Percentiles rank a stretch among this genome's conserved stretches.
These are phyloP conservation scores for Solanum chiquidenum DNA, from an alignment of 257 asterid species.

Conservation along the genomic window DNA sequence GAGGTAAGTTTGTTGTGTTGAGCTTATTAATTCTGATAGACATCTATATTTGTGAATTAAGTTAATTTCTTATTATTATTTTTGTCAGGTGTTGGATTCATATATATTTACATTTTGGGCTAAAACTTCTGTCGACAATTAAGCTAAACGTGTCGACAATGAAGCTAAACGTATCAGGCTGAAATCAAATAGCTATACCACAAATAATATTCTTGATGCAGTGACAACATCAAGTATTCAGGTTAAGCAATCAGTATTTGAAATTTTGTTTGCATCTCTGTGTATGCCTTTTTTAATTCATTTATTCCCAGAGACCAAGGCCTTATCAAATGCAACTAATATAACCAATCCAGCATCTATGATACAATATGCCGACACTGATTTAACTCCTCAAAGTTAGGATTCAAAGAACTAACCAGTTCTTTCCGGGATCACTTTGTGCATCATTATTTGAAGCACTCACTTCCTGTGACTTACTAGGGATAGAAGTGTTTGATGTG, in stretches of 20 bases:
- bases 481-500: not conserved
- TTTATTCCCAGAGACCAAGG: not conserved
- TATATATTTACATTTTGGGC: constrained; percentile 90
- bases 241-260: constrained; percentile 23
- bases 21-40: not conserved
- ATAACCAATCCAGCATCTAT: not conserved
- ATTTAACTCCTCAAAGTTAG: not conserved
- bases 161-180: constrained; percentile 69
- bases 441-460: not conserved
- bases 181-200: constrained; percentile 76
- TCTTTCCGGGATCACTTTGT: not conserved
- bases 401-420: not conserved
- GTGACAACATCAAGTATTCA: constrained; percentile 92
- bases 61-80: not conserved
- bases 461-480: not conserved
- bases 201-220: constrained; percentile 67
- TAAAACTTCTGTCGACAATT: constrained; percentile 50
- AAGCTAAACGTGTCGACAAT: constrained; percentile 58
- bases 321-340: not conserved
- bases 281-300: not conserved
- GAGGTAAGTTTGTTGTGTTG: constrained; percentile 38
- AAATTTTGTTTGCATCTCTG: not conserved
- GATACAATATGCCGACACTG: not conserved
- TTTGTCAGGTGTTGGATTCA: constrained; percentile 58
- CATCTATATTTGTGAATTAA: not conserved